Conservation (phyloP, 495 filamentous ascomycete species). For the Penicillium egyptiacum region DNA sequence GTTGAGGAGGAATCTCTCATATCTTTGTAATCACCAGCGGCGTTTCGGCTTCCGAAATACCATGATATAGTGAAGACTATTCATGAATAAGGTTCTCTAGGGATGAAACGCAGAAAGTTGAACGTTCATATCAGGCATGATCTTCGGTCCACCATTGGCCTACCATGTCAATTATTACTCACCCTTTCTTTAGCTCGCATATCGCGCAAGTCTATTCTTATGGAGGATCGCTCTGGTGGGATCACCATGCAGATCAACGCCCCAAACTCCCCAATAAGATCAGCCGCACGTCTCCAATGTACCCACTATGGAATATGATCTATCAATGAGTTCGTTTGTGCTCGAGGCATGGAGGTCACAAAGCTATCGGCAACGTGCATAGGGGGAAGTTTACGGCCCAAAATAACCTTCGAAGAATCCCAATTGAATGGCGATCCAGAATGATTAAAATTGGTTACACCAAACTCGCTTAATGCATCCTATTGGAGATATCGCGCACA, state of each 20-base stretch:
- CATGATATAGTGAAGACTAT: neutral
- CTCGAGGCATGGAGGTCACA: slow-evolving; percentile 10
- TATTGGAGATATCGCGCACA: slow-evolving; percentile 6
- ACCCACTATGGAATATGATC: slow-evolving; percentile 23
- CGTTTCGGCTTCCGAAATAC: neutral
- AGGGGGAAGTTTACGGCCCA: neutral
- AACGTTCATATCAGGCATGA: neutral
- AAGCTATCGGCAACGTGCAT: slow-evolving; percentile 21
- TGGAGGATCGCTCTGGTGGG: neutral
- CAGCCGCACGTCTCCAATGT: neutral
- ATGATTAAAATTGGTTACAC: neutral
- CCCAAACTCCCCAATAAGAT: slow-evolving; percentile 13
- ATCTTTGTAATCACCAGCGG: neutral
- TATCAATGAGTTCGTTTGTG: slow-evolving; percentile 18
- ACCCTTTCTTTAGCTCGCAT: neutral
- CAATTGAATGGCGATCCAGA: neutral
- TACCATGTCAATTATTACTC: neutral
- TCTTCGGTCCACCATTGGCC: neutral
- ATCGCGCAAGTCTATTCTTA: neutral
- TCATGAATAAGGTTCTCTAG: neutral
- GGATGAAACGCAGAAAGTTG: neutral
- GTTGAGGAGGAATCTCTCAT: too few species aligned
- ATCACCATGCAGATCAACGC: slow-evolving; percentile 22
- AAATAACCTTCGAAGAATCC: neutral
- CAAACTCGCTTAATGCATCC: slow-evolving; percentile 16